A percentile compares a stretch with the other conserved stretches of the same genome.
These are phyloP conservation scores for Acacia pycnantha DNA, from an alignment of 331 rosid genomes.

Conservation along the genomic window DNA sequence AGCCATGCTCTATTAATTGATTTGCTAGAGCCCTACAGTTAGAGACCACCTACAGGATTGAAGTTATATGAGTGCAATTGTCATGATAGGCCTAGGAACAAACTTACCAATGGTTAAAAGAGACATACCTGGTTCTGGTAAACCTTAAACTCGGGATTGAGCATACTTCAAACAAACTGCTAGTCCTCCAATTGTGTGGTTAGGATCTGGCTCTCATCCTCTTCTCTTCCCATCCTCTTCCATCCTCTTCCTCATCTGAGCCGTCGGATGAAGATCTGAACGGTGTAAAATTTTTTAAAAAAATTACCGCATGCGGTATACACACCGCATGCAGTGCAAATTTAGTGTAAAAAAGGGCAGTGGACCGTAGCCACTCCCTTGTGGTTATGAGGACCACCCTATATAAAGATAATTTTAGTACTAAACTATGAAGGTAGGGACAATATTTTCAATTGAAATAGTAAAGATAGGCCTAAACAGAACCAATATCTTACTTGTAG, in stretches of 20 bases:
- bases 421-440: conserved; percentile 23
- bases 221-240: too few relatives aligned
- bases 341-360: too few relatives aligned
- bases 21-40: conserved; percentile 83
- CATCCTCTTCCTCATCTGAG: too few relatives aligned
- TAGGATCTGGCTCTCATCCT: too few relatives aligned
- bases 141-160: conserved; percentile 71
- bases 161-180: conserved; percentile 87
- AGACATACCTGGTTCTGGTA: conserved; percentile 74
- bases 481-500: conserved; percentile 61
- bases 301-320: too few relatives aligned
- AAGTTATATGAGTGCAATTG: conserved; percentile 3
- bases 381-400: conserved; percentile 99
- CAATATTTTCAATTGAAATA: conserved; percentile 16
- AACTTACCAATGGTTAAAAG: conserved; percentile 17
- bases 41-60: conserved; percentile 66
- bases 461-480: conserved; percentile 11
- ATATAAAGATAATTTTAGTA: conserved; percentile 17
- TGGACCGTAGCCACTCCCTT: too few relatives aligned
- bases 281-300: too few relatives aligned
- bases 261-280: too few relatives aligned
- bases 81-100: conserved; percentile 15
- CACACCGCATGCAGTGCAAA: too few relatives aligned
- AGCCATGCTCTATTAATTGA: conserved; percentile 61
- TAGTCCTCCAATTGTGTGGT: conserved; percentile 96